Base-by-base conservation (phyloP, 768 basidiomycete species). In the Ramaria sp. region DNA sequence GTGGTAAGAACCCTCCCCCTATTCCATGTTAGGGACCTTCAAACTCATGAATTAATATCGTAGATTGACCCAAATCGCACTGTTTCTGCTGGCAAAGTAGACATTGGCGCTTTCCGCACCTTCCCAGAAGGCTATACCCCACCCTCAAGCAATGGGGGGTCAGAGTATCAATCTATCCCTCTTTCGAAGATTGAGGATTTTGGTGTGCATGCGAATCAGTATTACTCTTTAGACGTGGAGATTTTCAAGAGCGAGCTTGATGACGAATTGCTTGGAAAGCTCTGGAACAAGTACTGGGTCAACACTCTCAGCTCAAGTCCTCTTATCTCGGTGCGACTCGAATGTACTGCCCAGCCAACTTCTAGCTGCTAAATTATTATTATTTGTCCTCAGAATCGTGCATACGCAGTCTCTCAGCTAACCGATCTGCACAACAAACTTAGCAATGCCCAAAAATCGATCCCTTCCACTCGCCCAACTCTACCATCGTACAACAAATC, bases 281-380 rank as follows among this genome's bases (percentile, higher is more conserved):
- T 99, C 52, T 98, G 95, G 95, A 98, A 99, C 70, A 98, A 97
- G 69, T 99, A 99, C 62, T 99, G 96, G 96, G 91, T 96, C 24
- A 93, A 93, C 62, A 99, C 96, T 2, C 74, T 99, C 37, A 91
- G 88, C 61, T 89, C 91, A 64, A 95, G 90, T 63, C 86, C 93
- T 4, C 67, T 98, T 47, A 86, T 97, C 49, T 92, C 92, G 20
- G 95, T 97, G 55, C 28, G 82, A 66, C 28, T 13, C 15, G 28
- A 28, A 41, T 36, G 16, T 9, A 10, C 10, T 30, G 45, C 2
- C 42, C 42, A 7, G 9, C 42, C 9, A 18, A 12, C 6, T 5
- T 22, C 1, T 24, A 13, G 15, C 28, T 36, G 20, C 27, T 36
- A 45, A n/a, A 13, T 34, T 44, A 28, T 34, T 12, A 8, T n/a